Evolutionary conservation across 2,329 filamentous ascomycete genomes (phyloP), one percentile per base, ranked within the genome.

Genomic region (Aspergillus eucalypticola): DNA sequence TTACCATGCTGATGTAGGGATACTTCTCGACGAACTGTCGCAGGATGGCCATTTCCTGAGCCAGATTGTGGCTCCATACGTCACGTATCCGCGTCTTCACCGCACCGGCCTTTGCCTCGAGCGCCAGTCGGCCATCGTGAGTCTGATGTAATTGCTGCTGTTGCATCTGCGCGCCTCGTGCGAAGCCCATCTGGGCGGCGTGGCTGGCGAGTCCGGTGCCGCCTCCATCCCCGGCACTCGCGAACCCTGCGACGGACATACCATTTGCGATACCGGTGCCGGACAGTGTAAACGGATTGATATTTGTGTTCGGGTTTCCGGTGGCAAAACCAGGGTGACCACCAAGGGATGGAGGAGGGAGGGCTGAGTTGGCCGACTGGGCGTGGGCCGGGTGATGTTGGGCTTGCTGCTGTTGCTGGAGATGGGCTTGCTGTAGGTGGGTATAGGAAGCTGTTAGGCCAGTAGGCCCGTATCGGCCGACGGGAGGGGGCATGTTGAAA

Each of bases 1-100:
- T 82, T 81, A 96, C 93, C 95, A 99, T 98, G 69, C 93, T 94
- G 77, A 99, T 94, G 74, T 96, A 98, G 44, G 92, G 91, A 76
- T 96, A 98, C 71, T 90, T 91, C 63, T 96, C 90, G 65, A 98
- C 87, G 70, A 98, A 80, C 60, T 90, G 87, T 75, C 94, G 85
- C 67, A 99, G 78, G 53, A 90, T 82, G 8, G 87, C 89, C 89
- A 99, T 95, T 80, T 99, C 95, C 72, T 96, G 90, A 25, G 91
- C 86, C 64, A 98, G 79, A 71, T 98, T 98, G 69, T 92, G 87
- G 74, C 90, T 90, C 95, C 95, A 99, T 41, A 99, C 95, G 71
- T 99, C 94, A 66, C 93, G 86, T 88, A 98, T 98, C 75, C 92
- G 85, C 63, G 88, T 86, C 71, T 92, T 91, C 32, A 81, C 82